Base-by-base conservation (phyloP, 2,329 filamentous ascomycete species). In the Aspergillus pseudotamarii region DNA sequence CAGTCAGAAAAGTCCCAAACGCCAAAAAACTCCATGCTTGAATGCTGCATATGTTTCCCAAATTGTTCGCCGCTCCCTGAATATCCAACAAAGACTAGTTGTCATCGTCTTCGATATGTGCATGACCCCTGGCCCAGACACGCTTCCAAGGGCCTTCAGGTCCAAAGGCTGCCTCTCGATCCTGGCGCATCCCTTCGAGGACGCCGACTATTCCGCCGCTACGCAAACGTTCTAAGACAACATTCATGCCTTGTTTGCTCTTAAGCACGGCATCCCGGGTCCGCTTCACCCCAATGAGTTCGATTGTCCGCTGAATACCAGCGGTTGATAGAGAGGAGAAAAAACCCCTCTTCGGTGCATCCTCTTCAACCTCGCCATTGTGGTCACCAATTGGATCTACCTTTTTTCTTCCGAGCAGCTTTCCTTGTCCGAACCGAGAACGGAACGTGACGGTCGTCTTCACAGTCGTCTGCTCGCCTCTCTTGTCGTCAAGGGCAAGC, bases 111-210 rank as follows among this genome's bases (percentile, higher is more conserved):
- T 75, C 71, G 48, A 64, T 55, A 64, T 68, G 64, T 30, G 67
- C 63, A 30, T 69, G 67, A 1, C 71, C 70, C 56, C 70, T 73
- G 38, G 76, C 64, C 79, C 78, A 82, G 23, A 76, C 75, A 32
- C 76, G 75, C 69, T 81, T 79, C 77, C 78, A 81, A 16, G 76
- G 73, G 8, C 78, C 75, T 21, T 81, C 77, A 8, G 73, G 67
- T 4, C 75, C 78, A 63, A 74, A 69, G 62, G 75, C 70, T 57
- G 74, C 72, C 68, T 86, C 83, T 46, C 84, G 81, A 71, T 91
- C 89, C 69, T 82, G 80, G 58, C 87, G 81, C 89, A 91, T 91
- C 32, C 88, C 89, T 67, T 91, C 89, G 34, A 92, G 78, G n/a
- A 91, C 89, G 26, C 79, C 88, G 19, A 90, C 87, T 21, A 92